Evolutionary conservation across 441 rosid genomes (phyloP).

Genomic region (Erysimum cheiri): DNA sequence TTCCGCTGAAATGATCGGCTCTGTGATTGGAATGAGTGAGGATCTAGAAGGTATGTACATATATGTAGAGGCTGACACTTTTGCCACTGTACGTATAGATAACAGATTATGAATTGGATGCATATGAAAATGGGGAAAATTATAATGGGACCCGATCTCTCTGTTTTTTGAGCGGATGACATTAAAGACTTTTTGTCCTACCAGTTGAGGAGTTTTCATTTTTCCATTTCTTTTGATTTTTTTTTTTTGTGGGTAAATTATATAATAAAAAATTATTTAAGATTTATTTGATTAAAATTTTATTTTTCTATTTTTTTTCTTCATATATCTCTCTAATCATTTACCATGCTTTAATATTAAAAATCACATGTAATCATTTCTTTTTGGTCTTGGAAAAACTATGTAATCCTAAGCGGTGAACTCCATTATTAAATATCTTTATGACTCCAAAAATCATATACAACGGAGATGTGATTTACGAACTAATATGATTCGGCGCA

Average conservation of each 20-base stretch:
- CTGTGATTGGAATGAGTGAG: slow-evolving; percentile 28
- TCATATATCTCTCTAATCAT: neutral
- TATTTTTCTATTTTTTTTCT: neutral
- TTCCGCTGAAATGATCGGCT: slow-evolving; percentile 11
- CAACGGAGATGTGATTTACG: slow-evolving; percentile 8
- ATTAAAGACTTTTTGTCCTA: slow-evolving; percentile 30
- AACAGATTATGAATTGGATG: slow-evolving; percentile 22
- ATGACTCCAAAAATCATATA: neutral
- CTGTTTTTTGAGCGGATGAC: slow-evolving; percentile 16
- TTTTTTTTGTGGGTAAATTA: neutral
- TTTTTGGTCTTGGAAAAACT: neutral
- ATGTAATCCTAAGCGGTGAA: slow-evolving; percentile 6
- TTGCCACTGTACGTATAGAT: slow-evolving; percentile 22
- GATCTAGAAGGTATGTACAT: slow-evolving; percentile 24
- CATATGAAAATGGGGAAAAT: slow-evolving; percentile 16
- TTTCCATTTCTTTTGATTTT: neutral
- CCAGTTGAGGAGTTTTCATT: slow-evolving; percentile 23
- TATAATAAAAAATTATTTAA: neutral
- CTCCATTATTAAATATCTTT: slow-evolving; percentile 5
- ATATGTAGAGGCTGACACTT: slow-evolving; percentile 26
- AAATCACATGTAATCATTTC: neutral
- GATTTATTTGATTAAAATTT: neutral
- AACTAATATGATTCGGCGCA: slow-evolving; percentile 12
- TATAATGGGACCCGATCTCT: slow-evolving; percentile 8
- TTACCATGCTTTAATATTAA: neutral